A percentile compares a stretch with the other conserved stretches of the same genome.
Conservation (phyloP, 2,329 filamentous ascomycete genomes). For the Colletotrichum acutatum region DNA sequence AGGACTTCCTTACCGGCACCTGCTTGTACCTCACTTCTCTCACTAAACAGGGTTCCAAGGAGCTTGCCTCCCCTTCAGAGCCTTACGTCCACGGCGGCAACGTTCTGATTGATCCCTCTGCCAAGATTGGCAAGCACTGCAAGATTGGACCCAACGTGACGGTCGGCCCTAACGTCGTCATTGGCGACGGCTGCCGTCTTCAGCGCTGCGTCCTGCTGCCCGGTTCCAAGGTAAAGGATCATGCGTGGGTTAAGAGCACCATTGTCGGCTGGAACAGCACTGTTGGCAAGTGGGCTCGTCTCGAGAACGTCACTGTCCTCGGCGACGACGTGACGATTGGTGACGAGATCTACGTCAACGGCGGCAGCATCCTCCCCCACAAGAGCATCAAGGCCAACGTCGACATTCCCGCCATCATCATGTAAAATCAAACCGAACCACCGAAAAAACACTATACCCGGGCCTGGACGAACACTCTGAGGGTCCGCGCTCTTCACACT, state of each 20-base stretch:
- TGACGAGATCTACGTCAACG: conserved; percentile 97
- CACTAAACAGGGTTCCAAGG: conserved; percentile 88
- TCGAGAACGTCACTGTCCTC: conserved; percentile 98
- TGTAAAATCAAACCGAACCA: conserved; percentile 55
- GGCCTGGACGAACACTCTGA: conserved; percentile 3
- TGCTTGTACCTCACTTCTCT: conserved; percentile 96
- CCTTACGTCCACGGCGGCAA: conserved; percentile 92
- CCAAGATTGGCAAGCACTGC: conserved; percentile 98
- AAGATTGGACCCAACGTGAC: conserved; percentile 97
- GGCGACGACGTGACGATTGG: conserved; percentile 98
- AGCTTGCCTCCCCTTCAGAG: conserved; percentile 78
- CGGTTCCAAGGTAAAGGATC: conserved; percentile 95
- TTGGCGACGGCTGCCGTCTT: conserved; percentile 93
- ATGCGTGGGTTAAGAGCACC: conserved; percentile 98
- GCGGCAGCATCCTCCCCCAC: conserved; percentile 92
- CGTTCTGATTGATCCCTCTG: conserved; percentile 91
- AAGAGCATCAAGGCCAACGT: conserved; percentile 99
- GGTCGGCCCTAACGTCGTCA: conserved; percentile 90
- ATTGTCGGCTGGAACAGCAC: conserved; percentile 99
- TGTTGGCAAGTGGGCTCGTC: conserved; percentile 92
- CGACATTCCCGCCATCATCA: conserved; percentile 79
- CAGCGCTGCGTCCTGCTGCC: conserved; percentile 92
- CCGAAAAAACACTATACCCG: conserved; percentile 7
- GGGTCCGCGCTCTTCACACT: conserved; percentile 19
- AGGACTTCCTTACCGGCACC: conserved; percentile 96